Percentiles rank a stretch among this genome's conserved stretches.
These are phyloP conservation scores for Penicillium canariense DNA, from an alignment of 495 filamentous ascomycete genomes.

Conservation along the genomic window DNA sequence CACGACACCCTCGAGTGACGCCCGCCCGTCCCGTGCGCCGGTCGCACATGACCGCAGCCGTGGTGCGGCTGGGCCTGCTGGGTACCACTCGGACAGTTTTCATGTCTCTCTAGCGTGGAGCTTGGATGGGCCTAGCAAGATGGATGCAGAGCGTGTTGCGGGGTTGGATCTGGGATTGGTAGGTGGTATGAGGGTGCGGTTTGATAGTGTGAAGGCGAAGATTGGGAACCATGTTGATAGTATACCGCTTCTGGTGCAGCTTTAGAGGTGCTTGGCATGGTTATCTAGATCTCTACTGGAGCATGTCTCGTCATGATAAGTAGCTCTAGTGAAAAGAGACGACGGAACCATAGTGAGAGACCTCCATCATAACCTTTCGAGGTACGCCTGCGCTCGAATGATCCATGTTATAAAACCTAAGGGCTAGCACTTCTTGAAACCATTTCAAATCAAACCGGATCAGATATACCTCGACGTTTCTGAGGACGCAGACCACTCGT, in stretches of 20 bases:
- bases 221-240: slow-evolving; percentile 70
- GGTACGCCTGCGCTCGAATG: too few relatives aligned
- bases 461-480: too few relatives aligned
- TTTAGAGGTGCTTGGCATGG: too few relatives aligned
- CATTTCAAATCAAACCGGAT: too few relatives aligned
- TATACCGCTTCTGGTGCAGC: slow-evolving; percentile 38
- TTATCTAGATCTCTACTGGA: too few relatives aligned
- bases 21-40: slow-evolving; percentile 3
- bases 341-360: too few relatives aligned
- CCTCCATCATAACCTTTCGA: too few relatives aligned
- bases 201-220: slow-evolving; percentile 63
- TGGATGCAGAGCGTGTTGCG: slow-evolving; percentile 27
- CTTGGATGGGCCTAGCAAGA: slow-evolving; percentile 35
- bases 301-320: too few relatives aligned
- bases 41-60: neutral
- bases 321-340: too few relatives aligned
- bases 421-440: too few relatives aligned
- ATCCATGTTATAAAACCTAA: too few relatives aligned
- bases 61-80: neutral
- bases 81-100: slow-evolving; percentile 56
- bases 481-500: too few relatives aligned
- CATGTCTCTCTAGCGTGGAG: slow-evolving; percentile 84
- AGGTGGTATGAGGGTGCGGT: slow-evolving; percentile 23
- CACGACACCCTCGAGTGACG: slow-evolving; percentile 18
- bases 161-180: slow-evolving; percentile 32